Evolutionary conservation across 2,329 filamentous ascomycete genomes (phyloP), one percentile per base, ranked within the genome.

Genomic region (Elsinoe fawcettii): DNA sequence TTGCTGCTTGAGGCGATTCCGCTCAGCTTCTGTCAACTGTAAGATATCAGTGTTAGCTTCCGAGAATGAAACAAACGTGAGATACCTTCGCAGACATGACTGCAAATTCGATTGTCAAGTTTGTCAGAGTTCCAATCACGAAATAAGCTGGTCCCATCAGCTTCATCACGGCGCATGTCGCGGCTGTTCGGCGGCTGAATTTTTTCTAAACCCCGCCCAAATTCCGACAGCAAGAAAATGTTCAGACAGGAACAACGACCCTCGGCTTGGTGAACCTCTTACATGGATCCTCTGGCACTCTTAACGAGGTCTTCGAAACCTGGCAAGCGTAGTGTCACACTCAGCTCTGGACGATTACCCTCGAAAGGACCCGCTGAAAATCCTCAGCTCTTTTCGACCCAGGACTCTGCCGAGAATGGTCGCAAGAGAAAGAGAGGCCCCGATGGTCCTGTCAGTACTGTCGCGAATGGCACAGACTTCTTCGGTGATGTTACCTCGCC

Each of bases 351-450:
- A 25, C 2, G 14, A 6, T 16, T 27, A 16, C 32, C 54, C 25
- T 56, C 54, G 6, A 27, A 34, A 14, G 54, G 54, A 16, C 43
- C 43, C 5, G 27, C 3, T 39, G 16, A 27, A 7, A 56, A 56
- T 20, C 54, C 54, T 30, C 54, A 56, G 43, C 54, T 49, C n/a
- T 56, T 47, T 22, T 12, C 41, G 3, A 25, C 9, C 6, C 8
- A 18, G 11, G 25, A 25, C 20, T 30, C 30, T 2, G n/a, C 71
- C 11, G 68, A 71, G 39, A 69, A 70, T 32, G 22, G 36, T 46
- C 47, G 32, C 62, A 71, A 70, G 69, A 72, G 69, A 63, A 58
- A 69, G 27, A 69, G 73, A 25, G 54, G 43, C 12, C 23, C 25
- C 9, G 54, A 56, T 9, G 37, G 7, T 12, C 37, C 8, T 9